Base-by-base conservation (phyloP, 305 asterid species). In the Solanum hybrid region DNA sequence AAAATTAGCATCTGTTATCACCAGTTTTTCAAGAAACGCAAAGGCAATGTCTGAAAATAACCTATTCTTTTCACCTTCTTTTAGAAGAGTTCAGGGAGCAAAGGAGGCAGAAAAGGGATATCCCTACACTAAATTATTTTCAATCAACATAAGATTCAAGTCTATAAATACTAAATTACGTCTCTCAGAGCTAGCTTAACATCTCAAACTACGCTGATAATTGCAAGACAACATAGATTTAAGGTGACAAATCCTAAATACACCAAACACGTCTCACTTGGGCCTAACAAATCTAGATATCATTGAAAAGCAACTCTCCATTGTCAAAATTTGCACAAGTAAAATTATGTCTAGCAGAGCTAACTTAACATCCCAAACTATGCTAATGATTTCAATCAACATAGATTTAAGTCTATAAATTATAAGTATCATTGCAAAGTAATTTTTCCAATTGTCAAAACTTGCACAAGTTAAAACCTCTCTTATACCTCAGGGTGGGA, bases 401-500 rank as follows among this genome's bases (percentile, higher is more conserved):
- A 14, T 0, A 82, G 5, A 39, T 39, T 39, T 7, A 26, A 76
- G 68, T 88, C 78, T 1, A 68, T 15, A 76, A 76, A 88, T 9
- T 3, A 11, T 0, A 24, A 31, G 13, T 76, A n/a, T 72, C 78
- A 84, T 31, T 17, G 17, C 17, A n/a, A 45, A 24, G 14, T n/a
- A 85, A 45, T 3, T 39, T 4, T 20, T 10, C 5, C 15, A 70
- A 79, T 22, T 4, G 84, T 20, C 45, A 34, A 34, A 79, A 20
- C 20, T 78, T 33, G 84, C 29, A 79, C 51, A 20, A 34, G 29
- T 5, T 45, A 5, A 27, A 38, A 29, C 2, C 10, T 5, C 0
- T 82, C 1, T 27, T n/a, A 29, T 95, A 97, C 99, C 96, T 94
- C 95, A n/a, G 97, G 98, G 89, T 97, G 97, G 75, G 95, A 92